Evolutionary conservation across 108 stramenopile species (phyloP), one percentile per base, ranked within the genome.

Genomic region (Ochromonas danica): DNA sequence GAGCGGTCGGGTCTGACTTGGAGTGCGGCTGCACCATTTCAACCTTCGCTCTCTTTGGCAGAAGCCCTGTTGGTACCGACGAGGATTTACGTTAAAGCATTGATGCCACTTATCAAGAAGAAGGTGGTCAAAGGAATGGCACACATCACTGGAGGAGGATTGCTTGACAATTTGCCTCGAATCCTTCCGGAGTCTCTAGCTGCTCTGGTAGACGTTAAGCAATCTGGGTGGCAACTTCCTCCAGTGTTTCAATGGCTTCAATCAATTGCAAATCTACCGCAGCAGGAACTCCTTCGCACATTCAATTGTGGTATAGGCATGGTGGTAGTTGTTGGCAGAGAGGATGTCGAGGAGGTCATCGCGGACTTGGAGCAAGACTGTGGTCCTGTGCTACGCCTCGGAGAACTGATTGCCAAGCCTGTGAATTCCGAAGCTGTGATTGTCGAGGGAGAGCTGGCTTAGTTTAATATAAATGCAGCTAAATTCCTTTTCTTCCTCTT

Each of bases 221-320:
- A 70, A 40, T 70, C 67, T 10, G 14, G 40, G 10, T 70, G 67
- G 84, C 39, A 51, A 35, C 74, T 86, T 42, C 94, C 95, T 39
- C 82, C 82, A 78, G 94, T 96, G 17, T 98, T 98, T 85, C 88
- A 89, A 79, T 98, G 97, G 97, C 90, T 98, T 89, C 89, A 92
- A 85, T 79, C 84, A 71, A 90, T 79, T 41, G 84, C 81, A 30
- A 80, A 80, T 36, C 27, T 96, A 22, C 91, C 91, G 61, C 95
- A 96, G 81, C 86, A 72, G 10, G 95, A 96, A 83, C 92, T 98
- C 92, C 86, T 96, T 10, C 88, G 94, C 65, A 96, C 97, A n/a
- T 95, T 98, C 86, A 98, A 98, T 81, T 92, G 91, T 81, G 97
- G 97, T 39, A 83, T 98, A 72, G 97, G 97, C 60, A 95, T 98